Base-by-base conservation (phyloP, 768 basidiomycete species). In the Podaxis sp. region DNA sequence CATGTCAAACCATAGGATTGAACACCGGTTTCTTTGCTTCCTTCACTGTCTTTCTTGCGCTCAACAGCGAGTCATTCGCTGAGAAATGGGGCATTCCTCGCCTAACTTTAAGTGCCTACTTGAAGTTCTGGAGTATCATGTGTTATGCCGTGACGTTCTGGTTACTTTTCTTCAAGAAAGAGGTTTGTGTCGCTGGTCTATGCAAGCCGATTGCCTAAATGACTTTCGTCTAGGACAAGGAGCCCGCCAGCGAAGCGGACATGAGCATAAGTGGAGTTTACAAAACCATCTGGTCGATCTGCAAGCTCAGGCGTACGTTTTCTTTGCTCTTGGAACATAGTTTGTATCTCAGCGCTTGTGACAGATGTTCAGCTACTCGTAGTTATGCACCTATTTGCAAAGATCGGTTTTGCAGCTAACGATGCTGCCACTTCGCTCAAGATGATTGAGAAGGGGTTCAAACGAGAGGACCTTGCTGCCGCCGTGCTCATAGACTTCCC, bases 401-500 rank as follows among this genome's bases (percentile, higher is more conserved):
- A 98, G 76, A 81, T 99, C 64, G 96, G 96, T 29, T 97, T 95
- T 73, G 92, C 93, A 52, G 93, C 94, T 25, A 94, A 94, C 75
- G 97, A 98, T 51, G 90, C 94, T 5, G 91, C 89, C 12, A 94
- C 93, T 2, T 87, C 85, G 24, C 82, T 98, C 49, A 99, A 99
- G 72, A 85, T 98, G 77, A 90, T 99, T 47, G 97, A 99, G 74
- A 98, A 98, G 71, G 97, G 97, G 1, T 82, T 99, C 58, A 90
- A 88, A 63, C 90, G 95, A 43, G 97, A 98, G 78, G 97, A 99
- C 68, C 82, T 98, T 41, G 95, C 97, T n/a, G 81, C 95, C 15
- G 90, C 94, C 3, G 96, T 96, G 49, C 85, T 98, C 41, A 90
- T 98, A 66, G 97, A 99, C 74, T 98, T 98, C 68, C 97, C 97